These are phyloP conservation scores for Russula compacta DNA, from an alignment of 768 basidiomycete genomes.

Conservation along the genomic window DNA sequence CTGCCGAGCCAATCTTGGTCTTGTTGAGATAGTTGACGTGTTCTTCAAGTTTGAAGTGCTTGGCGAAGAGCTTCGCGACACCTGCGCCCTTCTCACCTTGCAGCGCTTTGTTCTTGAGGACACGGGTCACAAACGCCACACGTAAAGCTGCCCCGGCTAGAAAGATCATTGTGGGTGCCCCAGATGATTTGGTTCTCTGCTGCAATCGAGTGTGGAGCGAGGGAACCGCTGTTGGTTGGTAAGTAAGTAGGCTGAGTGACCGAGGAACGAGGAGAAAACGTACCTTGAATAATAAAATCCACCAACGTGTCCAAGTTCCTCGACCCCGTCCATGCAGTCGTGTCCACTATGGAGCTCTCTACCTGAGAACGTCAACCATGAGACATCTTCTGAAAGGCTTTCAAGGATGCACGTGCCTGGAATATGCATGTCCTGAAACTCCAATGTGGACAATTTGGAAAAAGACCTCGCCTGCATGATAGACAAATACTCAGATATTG, in stretches of 20 bases:
- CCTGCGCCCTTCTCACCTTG: slow-evolving; percentile 81
- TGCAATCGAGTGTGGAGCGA: slow-evolving; percentile 57
- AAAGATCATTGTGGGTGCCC: slow-evolving; percentile 83
- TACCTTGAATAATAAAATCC: slow-evolving; percentile 72
- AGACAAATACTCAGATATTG: slow-evolving; percentile 55
- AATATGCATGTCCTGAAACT: slow-evolving; percentile 71
- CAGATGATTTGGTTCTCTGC: slow-evolving; percentile 66
- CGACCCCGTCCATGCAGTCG: slow-evolving; percentile 59
- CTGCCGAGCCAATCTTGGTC: slow-evolving; percentile 83
- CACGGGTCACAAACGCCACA: slow-evolving; percentile 78
- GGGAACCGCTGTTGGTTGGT: slow-evolving; percentile 44
- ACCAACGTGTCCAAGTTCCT: slow-evolving; percentile 63
- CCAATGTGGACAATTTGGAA: slow-evolving; percentile 60
- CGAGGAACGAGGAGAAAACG: slow-evolving; percentile 11
- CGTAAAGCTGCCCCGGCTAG: slow-evolving; percentile 84
- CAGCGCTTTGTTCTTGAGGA: slow-evolving; percentile 58
- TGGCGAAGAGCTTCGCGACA: slow-evolving; percentile 92
- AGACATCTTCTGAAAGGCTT: slow-evolving; percentile 25
- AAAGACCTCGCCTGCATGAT: slow-evolving; percentile 62
- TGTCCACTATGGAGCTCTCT: slow-evolving; percentile 71
- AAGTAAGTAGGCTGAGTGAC: background rate
- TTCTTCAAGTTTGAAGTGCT: slow-evolving; percentile 84
- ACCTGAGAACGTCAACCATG: slow-evolving; percentile 42
- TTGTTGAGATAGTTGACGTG: slow-evolving; percentile 76
- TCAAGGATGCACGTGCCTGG: slow-evolving; percentile 46